Evolutionary conservation across 768 basidiomycete genomes (phyloP), one percentile per base, ranked within the genome.

Genomic region (Cubamyces lactineus): DNA sequence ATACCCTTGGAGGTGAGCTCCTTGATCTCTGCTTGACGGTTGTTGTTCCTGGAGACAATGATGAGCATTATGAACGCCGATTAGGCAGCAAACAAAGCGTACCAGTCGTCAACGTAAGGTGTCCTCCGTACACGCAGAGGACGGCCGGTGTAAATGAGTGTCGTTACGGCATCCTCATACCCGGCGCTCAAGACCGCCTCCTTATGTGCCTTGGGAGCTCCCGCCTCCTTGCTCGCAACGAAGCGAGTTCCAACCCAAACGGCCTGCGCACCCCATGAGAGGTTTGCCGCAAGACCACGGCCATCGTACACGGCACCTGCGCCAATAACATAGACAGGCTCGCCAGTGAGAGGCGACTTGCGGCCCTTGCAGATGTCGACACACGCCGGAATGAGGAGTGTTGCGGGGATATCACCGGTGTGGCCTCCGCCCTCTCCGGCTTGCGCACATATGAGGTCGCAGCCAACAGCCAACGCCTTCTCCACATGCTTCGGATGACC

Each of bases 291-390:
- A 9, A 96, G 80, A 61, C 90, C 84, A 52, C 94, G 84, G 5
- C 94, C 94, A 67, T 96, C 93, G 75, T 86, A 93, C 19, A 98
- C 89, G 0, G 93, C 95, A 34, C 95, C 95, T 5, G 95, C 95
- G 26, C 93, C 95, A 61, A 98, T 76, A 46, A 98, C 92, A 70
- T 92, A 91, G 12, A 97, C 80, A 0, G 92, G 92, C 66, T 86
- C 78, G 49, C 92, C 91, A 0, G 88, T 96, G 62, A 97, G 76
- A 11, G 93, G 87, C 0, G 90, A 91, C 66, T 78, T 88, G 75
- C 79, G 82, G 8, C 89, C 91, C 71, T 86, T 89, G 71, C 88
- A 87, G 23, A 83, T 85, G 69, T 96, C 94, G 48, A 96, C 93
- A 68, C 90, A 92, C 0, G 93, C 93, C 9, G 94, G 94, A 62